phyloP scores from a whole-genome alignment of 2,329 filamentous ascomycete species.

The Taxawa tesnikishii region DNA sequence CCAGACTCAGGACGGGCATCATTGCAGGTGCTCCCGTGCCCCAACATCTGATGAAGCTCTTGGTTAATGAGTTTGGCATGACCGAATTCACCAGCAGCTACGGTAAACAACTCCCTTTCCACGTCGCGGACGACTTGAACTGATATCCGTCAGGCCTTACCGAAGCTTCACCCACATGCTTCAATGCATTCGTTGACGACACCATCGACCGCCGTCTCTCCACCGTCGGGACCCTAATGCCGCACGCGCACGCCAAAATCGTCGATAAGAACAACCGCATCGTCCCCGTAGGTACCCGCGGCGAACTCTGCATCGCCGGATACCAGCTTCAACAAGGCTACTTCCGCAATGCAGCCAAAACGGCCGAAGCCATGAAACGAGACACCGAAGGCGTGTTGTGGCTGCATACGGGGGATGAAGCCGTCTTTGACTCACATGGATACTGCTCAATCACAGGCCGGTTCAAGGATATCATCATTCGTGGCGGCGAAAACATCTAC shows the following conservation, averaged over 20 bases:
- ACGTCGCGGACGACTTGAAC: background rate
- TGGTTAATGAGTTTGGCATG: slow-evolving; percentile 63
- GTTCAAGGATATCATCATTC: slow-evolving; percentile 20
- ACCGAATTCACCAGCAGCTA: slow-evolving; percentile 48
- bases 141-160: slow-evolving; percentile 43
- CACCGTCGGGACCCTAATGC: slow-evolving; percentile 66
- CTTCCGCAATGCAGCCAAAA: slow-evolving; percentile 61
- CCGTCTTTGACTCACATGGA: slow-evolving; percentile 31
- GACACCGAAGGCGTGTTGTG: slow-evolving; percentile 49
- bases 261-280: slow-evolving; percentile 54
- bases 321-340: slow-evolving; percentile 60
- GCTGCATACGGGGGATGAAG: slow-evolving; percentile 53
- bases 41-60: slow-evolving; percentile 58
- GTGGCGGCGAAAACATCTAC: slow-evolving; percentile 56
- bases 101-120: slow-evolving; percentile 10
- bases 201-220: slow-evolving; percentile 52
- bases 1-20: slow-evolving; percentile 56
- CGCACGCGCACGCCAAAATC: slow-evolving; percentile 63
- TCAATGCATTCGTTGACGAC: slow-evolving; percentile 68
- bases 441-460: slow-evolving; percentile 24
- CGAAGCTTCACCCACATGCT: slow-evolving; percentile 68
- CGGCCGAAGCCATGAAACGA: slow-evolving; percentile 55
- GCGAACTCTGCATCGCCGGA: slow-evolving; percentile 66
- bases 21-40: slow-evolving; percentile 70
- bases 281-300: slow-evolving; percentile 54